These are phyloP conservation scores for Garcia nutans DNA, from an alignment of 345 rosid genomes.

Conservation along the genomic window DNA sequence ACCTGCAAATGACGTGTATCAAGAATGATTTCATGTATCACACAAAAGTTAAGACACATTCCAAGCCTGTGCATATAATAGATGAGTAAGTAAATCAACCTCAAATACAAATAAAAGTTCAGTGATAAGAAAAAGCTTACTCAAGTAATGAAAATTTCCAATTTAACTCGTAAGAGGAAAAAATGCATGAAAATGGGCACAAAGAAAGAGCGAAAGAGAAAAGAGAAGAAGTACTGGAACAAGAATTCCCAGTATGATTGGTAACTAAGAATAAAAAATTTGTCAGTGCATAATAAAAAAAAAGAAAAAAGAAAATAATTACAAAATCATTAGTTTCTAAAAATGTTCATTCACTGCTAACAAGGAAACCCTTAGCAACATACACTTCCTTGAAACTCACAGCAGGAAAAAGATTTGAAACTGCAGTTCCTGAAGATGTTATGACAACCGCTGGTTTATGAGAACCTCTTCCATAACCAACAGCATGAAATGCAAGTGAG, in stretches of 20 bases:
- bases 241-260: neutral
- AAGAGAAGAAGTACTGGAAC: neutral
- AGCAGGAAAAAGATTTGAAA: constrained; percentile 97
- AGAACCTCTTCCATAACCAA: constrained; percentile 89
- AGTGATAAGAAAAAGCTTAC: neutral
- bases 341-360: neutral
- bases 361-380: neutral
- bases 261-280: neutral
- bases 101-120: neutral
- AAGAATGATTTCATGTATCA: constrained; percentile 6
- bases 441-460: constrained; percentile 75
- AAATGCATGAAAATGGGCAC: neutral
- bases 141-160: neutral
- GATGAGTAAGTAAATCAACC: neutral
- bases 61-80: constrained; percentile 7
- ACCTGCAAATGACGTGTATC: constrained; percentile 50
- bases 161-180: neutral
- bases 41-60: constrained; percentile 4
- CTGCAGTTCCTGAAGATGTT: constrained; percentile 97
- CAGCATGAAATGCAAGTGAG: constrained; percentile 90
- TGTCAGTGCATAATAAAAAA: neutral
- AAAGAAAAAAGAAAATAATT: neutral
- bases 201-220: neutral
- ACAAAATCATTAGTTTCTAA: neutral
- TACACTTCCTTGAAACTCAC: constrained; percentile 47